Base-by-base conservation (phyloP, 2,329 filamentous ascomycete species). In the Ascomycota sp. region DNA sequence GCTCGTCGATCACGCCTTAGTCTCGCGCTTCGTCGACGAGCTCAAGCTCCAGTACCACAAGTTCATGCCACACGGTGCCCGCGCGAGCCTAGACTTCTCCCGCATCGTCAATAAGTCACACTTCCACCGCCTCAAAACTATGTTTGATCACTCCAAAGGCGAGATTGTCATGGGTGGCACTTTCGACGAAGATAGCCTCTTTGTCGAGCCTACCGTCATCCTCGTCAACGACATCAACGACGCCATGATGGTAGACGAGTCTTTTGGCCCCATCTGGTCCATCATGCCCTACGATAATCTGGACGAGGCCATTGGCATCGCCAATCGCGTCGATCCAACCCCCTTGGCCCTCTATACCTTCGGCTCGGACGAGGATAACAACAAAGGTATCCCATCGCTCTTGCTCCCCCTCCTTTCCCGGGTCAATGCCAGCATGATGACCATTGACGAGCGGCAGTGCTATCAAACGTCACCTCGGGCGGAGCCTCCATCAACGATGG, bases 121-220 rank as follows among this genome's bases (percentile, higher is more conserved):
- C 41, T 95, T 86, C 54, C 59, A 69, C 36, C 74, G 86, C 23
- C 64, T 95, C 41, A 92, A 89, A 66, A 70, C 71, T 44, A 83
- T 95, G 80, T 59, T 98, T n/a, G 82, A 93, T 49, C 64, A 70
- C 33, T 77, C 70, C 32, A 67, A 68, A 36, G 89, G 89, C 50
- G 78, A 79, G 56, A 82, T 98, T 38, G 62, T 95, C 29, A 58
- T 92, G 43, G 89, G 89, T 30, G 89, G 89, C 29, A 70, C 74
- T 32, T 74, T 78, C 57, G 82, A 95, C 49, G 74, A 80, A 47
- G 60, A 65, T 23, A 67, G 81, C 21, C 71, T 78, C 29, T 94
- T 78, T 53, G 89, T 98, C 41, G 82, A 86, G 48, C 81, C 85
- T 1, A 98, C 89, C 0, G 72, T 86, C n/a, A 73, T 98, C n/a